Evolutionary conservation across 768 basidiomycete genomes (phyloP).

Genomic region (Lentinus brumalis): DNA sequence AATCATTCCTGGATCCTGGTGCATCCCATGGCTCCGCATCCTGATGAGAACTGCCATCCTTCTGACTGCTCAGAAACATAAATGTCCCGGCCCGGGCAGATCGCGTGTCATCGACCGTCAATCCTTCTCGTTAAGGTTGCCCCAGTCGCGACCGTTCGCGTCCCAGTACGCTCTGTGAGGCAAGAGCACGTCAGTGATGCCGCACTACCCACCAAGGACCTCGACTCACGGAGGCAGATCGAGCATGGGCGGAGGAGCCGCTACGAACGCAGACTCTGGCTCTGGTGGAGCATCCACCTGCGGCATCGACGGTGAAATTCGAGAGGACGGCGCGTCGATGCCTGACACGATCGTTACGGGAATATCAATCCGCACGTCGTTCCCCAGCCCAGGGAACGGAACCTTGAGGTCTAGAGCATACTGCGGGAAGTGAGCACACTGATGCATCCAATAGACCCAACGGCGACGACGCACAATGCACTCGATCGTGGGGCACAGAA

Average conservation of each 20-base stretch:
- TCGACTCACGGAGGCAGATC: slow-evolving; percentile 12
- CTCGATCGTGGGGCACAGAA: slow-evolving; percentile 1
- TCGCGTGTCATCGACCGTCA: background rate
- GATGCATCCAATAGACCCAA: too few species aligned
- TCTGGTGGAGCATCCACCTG: background rate
- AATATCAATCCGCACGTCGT: slow-evolving; percentile 6
- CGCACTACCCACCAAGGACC: background rate
- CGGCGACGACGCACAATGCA: background rate
- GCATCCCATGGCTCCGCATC: too few species aligned
- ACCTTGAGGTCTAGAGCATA: slow-evolving; percentile 12
- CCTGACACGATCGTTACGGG: slow-evolving; percentile 11
- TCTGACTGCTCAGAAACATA: too few species aligned
- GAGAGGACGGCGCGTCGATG: background rate
- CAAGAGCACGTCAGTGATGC: background rate
- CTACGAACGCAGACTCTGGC: background rate
- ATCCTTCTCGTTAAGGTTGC: background rate
- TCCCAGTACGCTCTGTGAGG: slow-evolving; percentile 2
- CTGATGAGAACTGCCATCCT: too few species aligned
- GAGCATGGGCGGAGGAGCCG: background rate
- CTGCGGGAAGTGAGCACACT: background rate
- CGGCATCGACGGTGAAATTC: too few species aligned
- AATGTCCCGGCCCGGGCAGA: too few species aligned
- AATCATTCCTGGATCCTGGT: too few species aligned
- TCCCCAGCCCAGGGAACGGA: slow-evolving; percentile 16
- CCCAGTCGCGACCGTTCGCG: background rate